Evolutionary conservation across 139 green algal genomes (phyloP).

Genomic region (Chlorella ohadii): DNA sequence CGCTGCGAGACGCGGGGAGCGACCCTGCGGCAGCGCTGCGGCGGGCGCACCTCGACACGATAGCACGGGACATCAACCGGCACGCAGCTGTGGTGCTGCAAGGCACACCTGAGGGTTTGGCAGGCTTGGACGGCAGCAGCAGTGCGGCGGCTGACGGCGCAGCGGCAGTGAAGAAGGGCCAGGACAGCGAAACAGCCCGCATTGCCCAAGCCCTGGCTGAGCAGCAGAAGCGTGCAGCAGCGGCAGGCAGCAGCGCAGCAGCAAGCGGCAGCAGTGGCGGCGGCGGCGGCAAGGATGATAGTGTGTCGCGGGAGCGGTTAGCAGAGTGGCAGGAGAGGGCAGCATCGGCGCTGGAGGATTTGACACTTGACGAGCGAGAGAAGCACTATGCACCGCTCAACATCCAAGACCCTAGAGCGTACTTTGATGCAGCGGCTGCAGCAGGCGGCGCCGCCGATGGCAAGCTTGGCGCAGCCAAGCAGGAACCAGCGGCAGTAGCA

Average conservation of each 20-base stretch:
- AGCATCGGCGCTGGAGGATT: constrained; percentile 36
- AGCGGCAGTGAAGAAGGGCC: background rate
- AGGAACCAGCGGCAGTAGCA: background rate
- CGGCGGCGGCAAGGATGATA: background rate
- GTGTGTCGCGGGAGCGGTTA: constrained; percentile 11
- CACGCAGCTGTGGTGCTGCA: constrained; percentile 43
- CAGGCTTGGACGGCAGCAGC: background rate
- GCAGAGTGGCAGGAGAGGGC: constrained; percentile 36
- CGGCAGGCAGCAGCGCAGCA: background rate
- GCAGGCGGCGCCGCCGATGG: background rate
- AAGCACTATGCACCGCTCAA: constrained; percentile 14
- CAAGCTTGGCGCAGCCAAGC: background rate
- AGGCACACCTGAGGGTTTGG: constrained; percentile 24
- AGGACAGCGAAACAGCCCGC: background rate
- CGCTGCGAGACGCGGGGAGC: background rate
- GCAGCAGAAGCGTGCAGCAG: constrained; percentile 6
- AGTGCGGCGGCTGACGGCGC: background rate
- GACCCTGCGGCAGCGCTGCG: background rate
- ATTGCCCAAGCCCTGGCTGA: constrained; percentile 34
- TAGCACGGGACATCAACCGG: constrained; percentile 48
- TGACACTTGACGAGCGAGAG: constrained; percentile 5
- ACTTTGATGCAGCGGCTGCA: constrained; percentile 19
- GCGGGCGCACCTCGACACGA: background rate
- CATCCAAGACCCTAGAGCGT: constrained; percentile 28
- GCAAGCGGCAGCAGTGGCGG: background rate